Evolutionary conservation across 2,329 filamentous ascomycete genomes (phyloP), one percentile per base, ranked within the genome.

Genomic region (Phyllosticta citribraziliensis): DNA sequence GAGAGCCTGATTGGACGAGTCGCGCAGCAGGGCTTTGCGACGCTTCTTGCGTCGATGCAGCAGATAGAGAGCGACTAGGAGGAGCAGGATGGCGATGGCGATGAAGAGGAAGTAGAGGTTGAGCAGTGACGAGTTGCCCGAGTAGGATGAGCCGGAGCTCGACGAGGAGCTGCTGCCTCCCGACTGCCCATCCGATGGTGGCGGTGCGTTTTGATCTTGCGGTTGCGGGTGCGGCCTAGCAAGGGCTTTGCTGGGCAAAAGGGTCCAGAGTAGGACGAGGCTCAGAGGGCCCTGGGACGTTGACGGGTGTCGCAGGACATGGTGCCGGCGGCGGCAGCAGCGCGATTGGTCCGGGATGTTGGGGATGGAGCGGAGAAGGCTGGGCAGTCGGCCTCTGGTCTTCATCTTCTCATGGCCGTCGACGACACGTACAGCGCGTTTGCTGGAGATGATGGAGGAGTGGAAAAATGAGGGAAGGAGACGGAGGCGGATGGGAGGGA

Each of bases 21-120:
- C 55, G 6, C 67, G 66, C 57, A 66, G 65, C 6, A 66, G 66
- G 8, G 69, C 65, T 60, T 69, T 63, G 55, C 64, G 70, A 40
- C 65, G 72, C 66, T 64, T 73, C 65, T 67, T 74, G 11, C 78
- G 76, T 14, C 75, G 73, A 57, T 79, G 72, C 57, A 81, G 72
- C 53, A 81, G 69, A 64, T 79, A 76, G 17, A 75, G 65, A 14
- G 74, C 69, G 24, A 75, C 64, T 53, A 75, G 72, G 30, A 80
- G 55, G 3, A 81, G 61, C 4, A 78, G 69, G 54, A 79, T 74
- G 62, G 81, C 69, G 24, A 85, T 74, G 25, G 81, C 76, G 55
- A 86, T 76, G 73, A 83, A 84, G 65, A 82, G 76, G 70, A 84
- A 82, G 65, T 82, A 82, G 65, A 80, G 78, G 63, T 77, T 74